A percentile compares a stretch with the other conserved stretches of the same genome.
Conservation (phyloP, 2,329 filamentous ascomycete species). For the Pseudopithomyces maydicus region DNA sequence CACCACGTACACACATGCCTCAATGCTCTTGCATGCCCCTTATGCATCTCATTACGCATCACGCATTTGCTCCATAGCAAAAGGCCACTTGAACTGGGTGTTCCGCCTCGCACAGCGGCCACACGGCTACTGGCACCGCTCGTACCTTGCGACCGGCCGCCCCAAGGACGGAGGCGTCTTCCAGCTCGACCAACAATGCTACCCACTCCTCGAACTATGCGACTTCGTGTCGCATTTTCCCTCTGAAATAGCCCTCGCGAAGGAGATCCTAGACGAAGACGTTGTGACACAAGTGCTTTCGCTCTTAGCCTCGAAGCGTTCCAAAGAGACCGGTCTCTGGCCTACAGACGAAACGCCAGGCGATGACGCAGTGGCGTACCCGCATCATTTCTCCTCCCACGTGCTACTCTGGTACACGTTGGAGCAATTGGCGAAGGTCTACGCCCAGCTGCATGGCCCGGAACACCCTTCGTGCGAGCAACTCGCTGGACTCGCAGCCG, state of each 20-base stretch:
- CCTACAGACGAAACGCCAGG: constrained; percentile 17
- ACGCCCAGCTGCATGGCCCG: neutral
- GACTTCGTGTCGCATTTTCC: constrained; percentile 13
- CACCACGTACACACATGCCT: constrained; percentile 3
- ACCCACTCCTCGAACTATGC: constrained; percentile 15
- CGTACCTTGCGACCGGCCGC: constrained; percentile 13
- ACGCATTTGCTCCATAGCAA: constrained; percentile 4
- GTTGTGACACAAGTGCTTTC: constrained; percentile 5
- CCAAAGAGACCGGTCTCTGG: constrained; percentile 6
- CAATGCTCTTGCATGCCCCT: neutral
- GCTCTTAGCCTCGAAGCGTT: constrained; percentile 9
- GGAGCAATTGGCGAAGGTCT: constrained; percentile 5
- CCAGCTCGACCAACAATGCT: constrained; percentile 17
- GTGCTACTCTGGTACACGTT: constrained; percentile 15
- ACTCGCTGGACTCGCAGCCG: neutral
- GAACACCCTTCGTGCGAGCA: neutral
- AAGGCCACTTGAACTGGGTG: constrained; percentile 14
- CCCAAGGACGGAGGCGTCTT: constrained; percentile 16
- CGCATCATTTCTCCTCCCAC: constrained; percentile 15
- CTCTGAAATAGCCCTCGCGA: constrained; percentile 4
- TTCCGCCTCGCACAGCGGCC: constrained; percentile 12
- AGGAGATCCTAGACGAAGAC: neutral
- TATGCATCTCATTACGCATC: neutral
- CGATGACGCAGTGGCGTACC: constrained; percentile 16
- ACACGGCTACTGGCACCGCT: constrained; percentile 17